These are phyloP conservation scores for Diplodia intermedia DNA, from an alignment of 2,329 filamentous ascomycete species.

Conservation along the genomic window DNA sequence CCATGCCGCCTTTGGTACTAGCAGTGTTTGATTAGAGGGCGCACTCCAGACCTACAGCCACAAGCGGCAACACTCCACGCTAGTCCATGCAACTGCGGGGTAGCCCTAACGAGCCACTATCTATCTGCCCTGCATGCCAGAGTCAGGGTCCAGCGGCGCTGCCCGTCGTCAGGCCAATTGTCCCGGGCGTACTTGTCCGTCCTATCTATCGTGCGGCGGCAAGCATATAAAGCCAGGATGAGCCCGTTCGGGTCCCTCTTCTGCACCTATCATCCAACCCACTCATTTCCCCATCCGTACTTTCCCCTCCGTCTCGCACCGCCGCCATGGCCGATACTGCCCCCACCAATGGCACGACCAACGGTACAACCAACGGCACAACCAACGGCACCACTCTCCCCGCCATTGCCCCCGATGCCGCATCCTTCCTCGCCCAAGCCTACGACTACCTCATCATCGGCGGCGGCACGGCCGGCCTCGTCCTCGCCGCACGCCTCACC, in stretches of 20 bases:
- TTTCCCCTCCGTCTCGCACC: neutral
- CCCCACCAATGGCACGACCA: neutral
- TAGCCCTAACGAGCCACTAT: neutral
- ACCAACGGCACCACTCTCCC: neutral
- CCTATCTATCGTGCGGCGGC: neutral
- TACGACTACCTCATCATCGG: conserved; percentile 34
- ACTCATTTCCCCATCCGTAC: no score
- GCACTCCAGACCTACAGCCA: neutral
- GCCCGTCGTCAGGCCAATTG: neutral
- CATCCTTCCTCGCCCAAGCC: conserved; percentile 1
- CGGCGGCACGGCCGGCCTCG: conserved; percentile 35
- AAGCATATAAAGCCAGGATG: neutral
- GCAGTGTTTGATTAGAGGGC: conserved; percentile 2
- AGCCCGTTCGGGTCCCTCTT: neutral
- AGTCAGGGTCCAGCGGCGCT: neutral
- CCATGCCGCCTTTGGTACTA: neutral
- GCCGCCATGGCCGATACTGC: neutral
- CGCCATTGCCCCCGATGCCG: conserved; percentile 36
- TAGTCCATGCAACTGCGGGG: neutral
- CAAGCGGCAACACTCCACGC: neutral
- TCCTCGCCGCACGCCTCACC: conserved; percentile 38
- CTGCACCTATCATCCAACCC: neutral
- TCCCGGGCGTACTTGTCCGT: neutral
- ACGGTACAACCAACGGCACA: neutral
- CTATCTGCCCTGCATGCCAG: neutral